A percentile compares a stretch with the other conserved stretches of the same genome.
These are phyloP conservation scores for Citrullus mucosospermus DNA, from an alignment of 306 rosid genomes.

Conservation along the genomic window DNA sequence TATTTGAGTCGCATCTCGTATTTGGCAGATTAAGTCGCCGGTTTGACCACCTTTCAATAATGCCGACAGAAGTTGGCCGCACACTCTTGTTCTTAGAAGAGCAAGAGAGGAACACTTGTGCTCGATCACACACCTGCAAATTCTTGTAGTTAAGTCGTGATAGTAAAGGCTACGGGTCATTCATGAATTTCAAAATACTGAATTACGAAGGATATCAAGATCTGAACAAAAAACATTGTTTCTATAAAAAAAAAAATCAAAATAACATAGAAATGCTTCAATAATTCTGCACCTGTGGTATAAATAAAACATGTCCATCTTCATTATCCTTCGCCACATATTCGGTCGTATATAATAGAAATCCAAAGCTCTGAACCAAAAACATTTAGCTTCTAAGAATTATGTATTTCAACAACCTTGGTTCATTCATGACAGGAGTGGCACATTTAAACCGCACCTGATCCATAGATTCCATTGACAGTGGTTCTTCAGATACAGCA, in stretches of 20 bases:
- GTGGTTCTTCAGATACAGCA: conserved; percentile 52
- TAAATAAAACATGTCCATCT: conserved; percentile 31
- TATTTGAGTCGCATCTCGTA: conserved; percentile 34
- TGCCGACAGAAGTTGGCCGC: conserved; percentile 55
- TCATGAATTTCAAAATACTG: not conserved
- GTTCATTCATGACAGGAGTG: conserved; percentile 8
- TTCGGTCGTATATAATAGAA: conserved; percentile 50
- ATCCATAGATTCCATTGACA: conserved; percentile 69
- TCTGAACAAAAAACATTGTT: not conserved
- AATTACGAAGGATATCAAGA: not conserved
- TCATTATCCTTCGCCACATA: conserved; percentile 30
- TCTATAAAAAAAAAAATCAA: not conserved
- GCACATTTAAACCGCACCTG: conserved; percentile 41
- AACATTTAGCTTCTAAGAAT: conserved; percentile 13
- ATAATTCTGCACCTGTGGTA: conserved; percentile 41
- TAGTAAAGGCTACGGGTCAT: not conserved
- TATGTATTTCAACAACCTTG: conserved; percentile 8
- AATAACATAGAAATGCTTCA: not conserved
- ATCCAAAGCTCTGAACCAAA: conserved; percentile 68
- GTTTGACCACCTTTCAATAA: conserved; percentile 62
- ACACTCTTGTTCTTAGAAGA: conserved; percentile 31
- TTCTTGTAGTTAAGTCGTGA: not conserved
- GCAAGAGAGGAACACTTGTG: conserved; percentile 71
- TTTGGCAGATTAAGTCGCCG: conserved; percentile 48
- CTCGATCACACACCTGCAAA: conserved; percentile 88